Evolutionary conservation across 2,329 filamentous ascomycete species (phyloP), one percentile per base, ranked within the genome.

Genomic region (Alternaria novae-zelandiae): DNA sequence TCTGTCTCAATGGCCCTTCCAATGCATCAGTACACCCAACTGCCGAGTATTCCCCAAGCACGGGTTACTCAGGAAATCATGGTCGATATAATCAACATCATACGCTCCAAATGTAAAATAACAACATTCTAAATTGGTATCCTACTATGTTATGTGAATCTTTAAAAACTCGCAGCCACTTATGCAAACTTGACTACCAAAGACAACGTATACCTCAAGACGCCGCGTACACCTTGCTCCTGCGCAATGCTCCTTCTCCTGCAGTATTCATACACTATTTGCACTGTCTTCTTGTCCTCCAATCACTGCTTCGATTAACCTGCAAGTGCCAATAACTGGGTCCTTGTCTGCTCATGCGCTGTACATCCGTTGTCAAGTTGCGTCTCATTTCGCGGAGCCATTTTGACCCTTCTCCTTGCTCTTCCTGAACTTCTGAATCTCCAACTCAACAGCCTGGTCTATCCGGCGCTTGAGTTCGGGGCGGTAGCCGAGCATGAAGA

Each of bases 401-500:
- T 80, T 79, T 45, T 72, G 68, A 6, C 57, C 61, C 70, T 83
- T 83, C 56, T 83, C 82, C 74, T 89, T 89, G 64, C 84, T 82
- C 36, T 86, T 83, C 73, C 84, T 89, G 78, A 94, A 79, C 80
- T 93, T 96, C 70, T 88, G 86, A 68, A 97, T 86, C 78, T 97
- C 93, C 70, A 88, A 84, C 76, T 89, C 82, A 4, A 97, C 92
- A 41, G 87, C 89, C 78, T 90, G 89, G 65, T 95, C 89, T 47
- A 98, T 88, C 54, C 95, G 89, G 64, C 87, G 86, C 82, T 95
- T 93, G 70, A 99, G 84, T 79, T 97, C 94, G 2, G 90, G 92
- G 63, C 96, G 88, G 81, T 98, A 99, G 53, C 96, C 96, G 54
- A 96, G 87, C 74, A 86, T 89, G 84, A 99, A 99, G 25, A 99